phyloP scores from a whole-genome alignment of 768 basidiomycete genomes.

The Boletus coccyginus region DNA sequence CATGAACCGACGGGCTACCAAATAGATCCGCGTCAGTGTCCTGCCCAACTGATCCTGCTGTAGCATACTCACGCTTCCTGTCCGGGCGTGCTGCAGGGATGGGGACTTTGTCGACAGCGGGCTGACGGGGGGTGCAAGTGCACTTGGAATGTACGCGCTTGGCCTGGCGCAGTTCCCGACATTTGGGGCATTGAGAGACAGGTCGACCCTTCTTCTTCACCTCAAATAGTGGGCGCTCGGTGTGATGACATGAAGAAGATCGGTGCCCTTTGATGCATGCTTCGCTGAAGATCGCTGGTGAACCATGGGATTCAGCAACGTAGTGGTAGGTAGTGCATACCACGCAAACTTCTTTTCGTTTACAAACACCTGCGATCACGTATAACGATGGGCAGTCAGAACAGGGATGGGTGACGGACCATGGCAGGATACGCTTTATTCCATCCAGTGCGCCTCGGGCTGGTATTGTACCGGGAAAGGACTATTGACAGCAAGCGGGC shows the following conservation, averaged over 20 bases:
- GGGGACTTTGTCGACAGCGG: conserved; percentile 27
- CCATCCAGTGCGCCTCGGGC: conserved; percentile 10
- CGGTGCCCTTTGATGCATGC: conserved; percentile 95
- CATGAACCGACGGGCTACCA: conserved; percentile 62
- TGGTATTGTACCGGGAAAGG: neutral
- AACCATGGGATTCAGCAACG: conserved; percentile 6
- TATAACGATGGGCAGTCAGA: neutral
- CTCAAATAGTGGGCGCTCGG: conserved; percentile 86
- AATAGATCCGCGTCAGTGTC: conserved; percentile 17
- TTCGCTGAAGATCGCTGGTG: conserved; percentile 48
- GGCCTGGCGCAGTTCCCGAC: conserved; percentile 77
- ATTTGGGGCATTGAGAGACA: conserved; percentile 84
- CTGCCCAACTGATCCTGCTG: neutral
- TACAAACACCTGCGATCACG: conserved; percentile 56
- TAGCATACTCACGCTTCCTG: conserved; percentile 30
- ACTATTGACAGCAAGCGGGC: neutral
- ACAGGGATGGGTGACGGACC: conserved; percentile 14
- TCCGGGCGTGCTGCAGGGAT: conserved; percentile 33
- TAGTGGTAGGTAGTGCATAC: conserved; percentile 36
- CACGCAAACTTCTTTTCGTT: conserved; percentile 76
- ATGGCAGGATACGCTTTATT: conserved; percentile 10
- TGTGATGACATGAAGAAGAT: conserved; percentile 84
- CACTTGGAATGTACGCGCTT: conserved; percentile 83
- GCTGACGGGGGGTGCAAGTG: conserved; percentile 53
- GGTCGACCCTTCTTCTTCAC: conserved; percentile 93